phyloP scores from a whole-genome alignment of 1,139 yeast species.

The Zhuliangozyma blackwelliae region DNA sequence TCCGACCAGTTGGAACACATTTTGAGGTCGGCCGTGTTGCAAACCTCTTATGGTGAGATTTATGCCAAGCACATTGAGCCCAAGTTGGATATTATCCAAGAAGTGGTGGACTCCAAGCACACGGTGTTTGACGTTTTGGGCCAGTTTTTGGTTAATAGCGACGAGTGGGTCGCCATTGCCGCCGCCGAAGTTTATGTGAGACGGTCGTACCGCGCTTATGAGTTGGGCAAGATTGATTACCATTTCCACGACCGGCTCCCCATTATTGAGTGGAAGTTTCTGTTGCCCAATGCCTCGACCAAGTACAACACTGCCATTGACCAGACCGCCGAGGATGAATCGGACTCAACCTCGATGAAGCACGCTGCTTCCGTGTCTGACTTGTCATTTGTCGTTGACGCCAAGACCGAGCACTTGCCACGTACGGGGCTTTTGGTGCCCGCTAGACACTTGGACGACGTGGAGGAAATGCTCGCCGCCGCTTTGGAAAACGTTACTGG shows the following conservation, averaged over 20 bases:
- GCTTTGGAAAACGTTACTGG: constrained; percentile 65
- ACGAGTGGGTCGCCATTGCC: constrained; percentile 88
- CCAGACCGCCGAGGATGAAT: constrained; percentile 34
- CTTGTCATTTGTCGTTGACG: constrained; percentile 76
- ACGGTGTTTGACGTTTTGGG: constrained; percentile 93
- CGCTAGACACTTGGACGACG: constrained; percentile 79
- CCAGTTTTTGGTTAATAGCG: constrained; percentile 79
- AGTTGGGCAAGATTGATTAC: constrained; percentile 71
- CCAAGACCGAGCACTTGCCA: constrained; percentile 47
- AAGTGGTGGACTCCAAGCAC: constrained; percentile 93
- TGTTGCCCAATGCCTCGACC: constrained; percentile 71
- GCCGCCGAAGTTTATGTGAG: constrained; percentile 96
- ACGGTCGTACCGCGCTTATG: constrained; percentile 95
- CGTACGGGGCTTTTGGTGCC: constrained; percentile 90
- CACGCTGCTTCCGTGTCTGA: constrained; percentile 93
- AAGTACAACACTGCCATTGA: constrained; percentile 53
- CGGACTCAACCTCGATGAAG: constrained; percentile 46
- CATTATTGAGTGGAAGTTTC: constrained; percentile 85
- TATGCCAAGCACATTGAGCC: constrained; percentile 77
- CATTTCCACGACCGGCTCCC: constrained; percentile 59
- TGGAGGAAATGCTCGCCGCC: constrained; percentile 73
- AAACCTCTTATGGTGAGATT: constrained; percentile 82
- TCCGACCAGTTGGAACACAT: constrained; percentile 96
- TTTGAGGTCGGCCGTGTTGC: constrained; percentile 85
- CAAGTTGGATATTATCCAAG: constrained; percentile 71